Percentiles rank a stretch among this genome's conserved stretches.
phyloP scores from a whole-genome alignment of 192 early-diverging fungal species.

The Martensiomyces pterosporus region DNA sequence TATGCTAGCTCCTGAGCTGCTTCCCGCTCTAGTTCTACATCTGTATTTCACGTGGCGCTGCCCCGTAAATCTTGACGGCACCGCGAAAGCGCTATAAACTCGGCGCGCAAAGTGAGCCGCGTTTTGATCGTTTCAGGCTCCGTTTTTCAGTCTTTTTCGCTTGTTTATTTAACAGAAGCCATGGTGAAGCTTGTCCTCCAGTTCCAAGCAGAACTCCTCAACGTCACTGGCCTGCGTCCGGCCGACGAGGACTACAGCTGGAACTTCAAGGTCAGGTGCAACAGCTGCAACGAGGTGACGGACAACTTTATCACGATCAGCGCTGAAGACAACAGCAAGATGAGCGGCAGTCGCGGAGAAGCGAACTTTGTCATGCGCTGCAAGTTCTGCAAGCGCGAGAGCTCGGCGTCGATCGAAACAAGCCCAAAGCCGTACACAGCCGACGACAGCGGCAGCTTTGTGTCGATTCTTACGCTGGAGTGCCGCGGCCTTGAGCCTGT shows the following conservation, averaged over 20 bases:
- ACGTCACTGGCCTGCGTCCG: constrained; percentile 70
- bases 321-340: constrained; percentile 53
- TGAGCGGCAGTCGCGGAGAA: constrained; percentile 68
- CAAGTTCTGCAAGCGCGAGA: constrained; percentile 83
- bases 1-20: too few species aligned
- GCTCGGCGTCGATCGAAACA: constrained; percentile 52
- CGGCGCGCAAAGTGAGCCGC: too few species aligned
- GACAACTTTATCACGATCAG: constrained; percentile 45
- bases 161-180: neutral
- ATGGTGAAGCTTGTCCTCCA: constrained; percentile 54
- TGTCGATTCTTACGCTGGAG: constrained; percentile 66
- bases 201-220: constrained; percentile 76
- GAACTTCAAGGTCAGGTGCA: constrained; percentile 79
- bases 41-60: too few species aligned
- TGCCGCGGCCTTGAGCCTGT: constrained; percentile 81
- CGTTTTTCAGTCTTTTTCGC: too few species aligned
- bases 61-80: too few species aligned
- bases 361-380: constrained; percentile 89
- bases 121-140: too few species aligned
- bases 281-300: constrained; percentile 72
- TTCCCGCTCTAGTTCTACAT: too few species aligned
- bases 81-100: too few species aligned
- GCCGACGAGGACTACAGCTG: constrained; percentile 59
- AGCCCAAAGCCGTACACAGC: constrained; percentile 19
- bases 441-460: constrained; percentile 59